These are phyloP conservation scores for Oemleria cerasiformis DNA, from an alignment of 306 rosid species.

Conservation along the genomic window DNA sequence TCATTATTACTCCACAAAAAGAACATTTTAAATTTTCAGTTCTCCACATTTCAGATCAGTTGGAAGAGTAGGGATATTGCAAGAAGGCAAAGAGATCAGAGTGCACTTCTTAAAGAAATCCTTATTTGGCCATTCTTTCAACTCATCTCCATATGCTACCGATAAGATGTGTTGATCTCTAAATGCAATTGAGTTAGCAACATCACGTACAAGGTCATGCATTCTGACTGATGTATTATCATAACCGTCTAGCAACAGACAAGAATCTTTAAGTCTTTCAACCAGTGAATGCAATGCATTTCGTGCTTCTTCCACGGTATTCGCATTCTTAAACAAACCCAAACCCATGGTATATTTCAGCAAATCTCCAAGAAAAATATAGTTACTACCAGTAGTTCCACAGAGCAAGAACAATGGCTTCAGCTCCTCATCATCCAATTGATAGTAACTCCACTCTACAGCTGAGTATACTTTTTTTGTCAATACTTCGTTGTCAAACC, in stretches of 20 bases:
- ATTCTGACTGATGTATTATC: neutral
- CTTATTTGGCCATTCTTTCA: conserved; percentile 12
- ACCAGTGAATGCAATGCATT: conserved; percentile 15
- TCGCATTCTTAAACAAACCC: conserved; percentile 12
- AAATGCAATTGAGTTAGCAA: conserved; percentile 7
- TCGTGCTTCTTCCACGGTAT: conserved; percentile 11
- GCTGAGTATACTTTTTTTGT: conserved; percentile 1
- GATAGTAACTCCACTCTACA: conserved; percentile 24
- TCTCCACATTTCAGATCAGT: conserved; percentile 1
- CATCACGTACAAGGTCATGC: conserved; percentile 25
- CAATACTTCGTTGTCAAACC: neutral
- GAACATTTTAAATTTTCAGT: neutral
- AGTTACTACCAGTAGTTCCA: conserved; percentile 1
- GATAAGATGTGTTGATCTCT: conserved; percentile 9
- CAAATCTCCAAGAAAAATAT: conserved; percentile 19
- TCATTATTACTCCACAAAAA: neutral
- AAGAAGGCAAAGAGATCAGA: neutral
- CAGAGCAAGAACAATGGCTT: conserved; percentile 27
- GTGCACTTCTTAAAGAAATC: conserved; percentile 13
- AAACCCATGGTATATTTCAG: conserved; percentile 29
- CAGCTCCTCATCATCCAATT: conserved; percentile 10
- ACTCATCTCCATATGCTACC: neutral
- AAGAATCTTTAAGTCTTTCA: conserved; percentile 16
- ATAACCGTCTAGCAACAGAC: conserved; percentile 16
- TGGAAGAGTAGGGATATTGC: conserved; percentile 1